A percentile compares a stretch with the other conserved stretches of the same genome.
Conservation (phyloP, 2,329 filamentous ascomycete genomes). For the Ophiostoma piceae region DNA sequence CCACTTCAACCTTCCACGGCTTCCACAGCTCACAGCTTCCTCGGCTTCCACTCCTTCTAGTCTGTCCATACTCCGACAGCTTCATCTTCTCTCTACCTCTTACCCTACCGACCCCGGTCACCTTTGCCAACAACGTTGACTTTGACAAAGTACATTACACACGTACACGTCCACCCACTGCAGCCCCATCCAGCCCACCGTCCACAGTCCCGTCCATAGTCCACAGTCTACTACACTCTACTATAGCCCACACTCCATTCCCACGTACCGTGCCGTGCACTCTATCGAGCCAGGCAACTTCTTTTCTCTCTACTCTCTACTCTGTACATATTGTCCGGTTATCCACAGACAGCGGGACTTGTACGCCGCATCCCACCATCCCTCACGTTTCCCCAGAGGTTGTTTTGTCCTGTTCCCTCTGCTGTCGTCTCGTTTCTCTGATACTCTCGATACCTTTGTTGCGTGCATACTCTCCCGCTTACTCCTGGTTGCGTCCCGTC, state of each 20-base stretch:
- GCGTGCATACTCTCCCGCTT: neutral
- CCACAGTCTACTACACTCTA: neutral
- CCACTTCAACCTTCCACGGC: neutral
- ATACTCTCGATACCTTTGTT: neutral
- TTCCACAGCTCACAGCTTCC: neutral
- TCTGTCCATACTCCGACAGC: neutral
- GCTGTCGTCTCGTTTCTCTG: neutral
- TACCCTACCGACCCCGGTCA: neutral
- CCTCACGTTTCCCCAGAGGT: constrained; percentile 5
- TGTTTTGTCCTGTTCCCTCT: neutral
- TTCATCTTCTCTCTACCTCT: neutral
- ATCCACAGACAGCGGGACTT: constrained; percentile 8
- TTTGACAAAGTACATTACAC: neutral
- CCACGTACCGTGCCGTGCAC: neutral
- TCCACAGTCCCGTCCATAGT: neutral
- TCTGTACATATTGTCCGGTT: neutral
- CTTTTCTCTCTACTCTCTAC: too few relatives aligned
- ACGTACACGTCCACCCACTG: neutral
- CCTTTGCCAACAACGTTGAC: constrained; percentile 4
- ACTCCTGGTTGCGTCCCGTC: neutral
- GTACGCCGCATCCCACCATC: constrained; percentile 7
- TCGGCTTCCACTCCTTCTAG: neutral
- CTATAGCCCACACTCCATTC: neutral
- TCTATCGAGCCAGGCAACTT: neutral
- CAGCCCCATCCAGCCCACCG: too few relatives aligned